Evolutionary conservation across 2,329 filamentous ascomycete genomes (phyloP), one percentile per base, ranked within the genome.

Genomic region (Trichoderma sp.): DNA sequence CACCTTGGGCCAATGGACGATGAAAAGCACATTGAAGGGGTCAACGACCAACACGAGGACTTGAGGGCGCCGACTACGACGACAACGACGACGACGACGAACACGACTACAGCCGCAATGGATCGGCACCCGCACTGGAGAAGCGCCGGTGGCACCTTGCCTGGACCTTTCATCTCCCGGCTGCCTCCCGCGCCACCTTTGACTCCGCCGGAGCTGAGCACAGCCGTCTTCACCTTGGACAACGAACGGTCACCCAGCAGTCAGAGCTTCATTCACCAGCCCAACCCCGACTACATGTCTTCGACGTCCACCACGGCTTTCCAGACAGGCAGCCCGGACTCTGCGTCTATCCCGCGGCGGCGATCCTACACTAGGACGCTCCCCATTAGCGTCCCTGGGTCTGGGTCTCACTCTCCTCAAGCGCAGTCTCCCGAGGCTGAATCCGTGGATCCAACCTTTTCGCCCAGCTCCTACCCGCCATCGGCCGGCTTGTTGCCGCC

Each of bases 391-490:
- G 74, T 78, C 20, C 79, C 80, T 67, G 67, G 74, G 26, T 79
- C 80, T 67, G 67, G 74, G 26, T 73, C 78, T 67, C 75, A 74
- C 63, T 67, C 64, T 67, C 64, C 64, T 57, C 70, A 73, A 39
- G 75, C 74, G 57, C 71, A 74, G 47, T 75, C 76, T 13, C 75
- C 75, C 66, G 65, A 72, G 65, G 64, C 73, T 47, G 76, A 74
- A 71, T 61, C 76, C 70, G 75, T 76, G 67, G 76, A 79, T 65
- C 75, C 77, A 26, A 73, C 79, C 20, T 84, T 85, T 73, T 82
- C 82, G 13, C 82, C 85, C 11, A 85, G 83, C 62, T 87, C 86
- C 55, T 87, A 85, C 73, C 85, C 86, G 23, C 82, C 86, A 2
- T 82, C 82, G 4, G 85, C 82, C 39, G 84, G 83, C 12, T 79